Base-by-base conservation (phyloP, 345 rosid genomes). In the Brassica carinata region DNA sequence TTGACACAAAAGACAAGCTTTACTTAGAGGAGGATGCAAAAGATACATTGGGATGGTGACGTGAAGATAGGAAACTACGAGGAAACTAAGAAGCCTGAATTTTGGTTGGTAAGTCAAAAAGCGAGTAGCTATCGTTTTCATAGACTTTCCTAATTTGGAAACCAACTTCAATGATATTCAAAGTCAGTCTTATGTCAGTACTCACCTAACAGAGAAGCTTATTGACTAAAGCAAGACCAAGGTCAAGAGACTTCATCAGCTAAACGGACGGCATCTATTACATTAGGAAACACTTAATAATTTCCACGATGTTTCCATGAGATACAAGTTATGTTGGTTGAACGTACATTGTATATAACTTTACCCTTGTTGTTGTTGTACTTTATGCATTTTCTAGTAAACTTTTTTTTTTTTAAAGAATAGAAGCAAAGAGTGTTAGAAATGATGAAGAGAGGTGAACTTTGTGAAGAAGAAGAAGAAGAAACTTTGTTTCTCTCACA, bases 381-480 rank as follows among this genome's bases (percentile, higher is more conserved):
- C 58, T 14, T 51, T 51, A 51, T 51, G 18, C 58, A 51, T 51
- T 51, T 51, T 51, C 18, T n/a, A 14, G 58, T 51, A n/a, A 51
- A 2, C 8, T 51, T 36, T 36, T 6, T 27, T 27, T 27, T 2
- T n/a, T 5, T n/a, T n/a, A 45, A 11, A 51, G 13, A 45, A n/a
- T 1, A 51, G 14, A 55, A 61, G 26, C 26, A 51, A 29, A 51
- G 15, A 64, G 48, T 8, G 48, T 34, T 8, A 34, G 29, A 34
- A 51, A 34, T 18, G 43, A 79, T 59, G 65, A 74, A 6, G 75
- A 74, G 79, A 74, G 43, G 45, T 61, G 34, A 74, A 51, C 69
- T 7, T 14, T 58, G 45, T 51, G 53, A 13, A 45, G n/a, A 36
- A 36, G 53, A 13, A 45, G n/a, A 36, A 36, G 7, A 48, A 48